Base-by-base conservation (phyloP, 306 rosid genomes). In the Luffa acutangula region DNA sequence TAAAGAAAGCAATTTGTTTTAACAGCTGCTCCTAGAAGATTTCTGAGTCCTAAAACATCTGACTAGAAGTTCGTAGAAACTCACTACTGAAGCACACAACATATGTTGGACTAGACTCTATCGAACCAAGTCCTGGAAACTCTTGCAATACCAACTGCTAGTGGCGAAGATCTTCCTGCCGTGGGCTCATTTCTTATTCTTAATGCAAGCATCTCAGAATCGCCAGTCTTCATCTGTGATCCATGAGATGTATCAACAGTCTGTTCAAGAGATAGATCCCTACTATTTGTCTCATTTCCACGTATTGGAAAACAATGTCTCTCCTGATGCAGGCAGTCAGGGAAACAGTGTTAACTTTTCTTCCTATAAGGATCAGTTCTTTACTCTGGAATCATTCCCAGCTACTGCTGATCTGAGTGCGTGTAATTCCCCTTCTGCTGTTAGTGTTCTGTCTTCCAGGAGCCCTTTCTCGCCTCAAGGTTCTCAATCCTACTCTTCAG, bases 351-450 rank as follows among this genome's bases (percentile, higher is more conserved):
- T 85, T 82, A 88, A 95, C 71, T 93, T 83, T 33, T 89, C 86
- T 77, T 46, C 87, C 41, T n/a, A n/a, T 82, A 88, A 82, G 82
- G 88, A 82, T 21, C 84, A 87, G 76, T 89, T 36, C 87, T 88
- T 75, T 45, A 96, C 99, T 74, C 92, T 96, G 49, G 98, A 96
- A 48, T 96, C 99, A 15, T 84, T 87, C 75, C 82, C 91, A 2
- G 82, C 85, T 48, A 52, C 79, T 56, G 71, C 70, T 77, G 88
- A 60, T 62, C 49, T 81, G 54, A 48, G 67, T 75, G 77, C 57
- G 81, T 88, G 86, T 67, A 90, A 91, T 78, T 93, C 98, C 53
- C 90, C 98, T 83, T 92, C 98, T 43, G 82, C 81, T 80, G 89
- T 82, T 31, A 93, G 99, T 81, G 90, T 83, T 77, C 84, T 92